Percentiles rank a stretch among this genome's conserved stretches.
Conservation (phyloP, 495 filamentous ascomycete species). For the Hapsidospora chrysogenum region DNA sequence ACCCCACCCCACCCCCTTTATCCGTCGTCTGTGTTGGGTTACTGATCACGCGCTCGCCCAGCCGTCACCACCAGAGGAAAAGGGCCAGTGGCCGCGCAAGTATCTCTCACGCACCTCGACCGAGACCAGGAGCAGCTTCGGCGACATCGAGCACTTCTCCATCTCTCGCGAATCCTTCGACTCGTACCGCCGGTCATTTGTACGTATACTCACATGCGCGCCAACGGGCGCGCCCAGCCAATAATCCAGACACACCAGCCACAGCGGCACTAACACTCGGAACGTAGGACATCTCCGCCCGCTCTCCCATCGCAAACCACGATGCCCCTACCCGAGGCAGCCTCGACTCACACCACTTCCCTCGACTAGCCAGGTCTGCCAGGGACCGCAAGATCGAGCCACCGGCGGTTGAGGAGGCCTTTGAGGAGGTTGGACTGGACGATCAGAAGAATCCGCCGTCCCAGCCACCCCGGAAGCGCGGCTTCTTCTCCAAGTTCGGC, state of each 20-base stretch:
- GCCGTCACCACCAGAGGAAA: slow-evolving; percentile 84
- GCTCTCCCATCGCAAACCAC: slow-evolving; percentile 53
- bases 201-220: slow-evolving; percentile 26
- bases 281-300: slow-evolving; percentile 82
- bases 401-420: slow-evolving; percentile 52
- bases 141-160: slow-evolving; percentile 83
- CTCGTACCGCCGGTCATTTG: slow-evolving; percentile 92
- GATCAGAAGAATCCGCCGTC: slow-evolving; percentile 38
- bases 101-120: slow-evolving; percentile 52
- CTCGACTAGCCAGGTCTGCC: slow-evolving; percentile 35
- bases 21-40: not conserved
- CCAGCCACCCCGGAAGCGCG: slow-evolving; percentile 47
- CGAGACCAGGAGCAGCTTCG: slow-evolving; percentile 48
- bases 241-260: slow-evolving; percentile 5
- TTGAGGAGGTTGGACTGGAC: slow-evolving; percentile 82
- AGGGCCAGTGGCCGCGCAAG: slow-evolving; percentile 65
- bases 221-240: not conserved
- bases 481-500: slow-evolving; percentile 76
- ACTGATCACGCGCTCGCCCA: slow-evolving; percentile 15
- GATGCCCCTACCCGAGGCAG: slow-evolving; percentile 51
- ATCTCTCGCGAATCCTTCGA: slow-evolving; percentile 98
- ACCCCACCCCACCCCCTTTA: not conserved
- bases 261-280: too few relatives aligned
- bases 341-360: slow-evolving; percentile 53
- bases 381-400: slow-evolving; percentile 33